Percentiles rank a stretch among this genome's conserved stretches.
Conservation (phyloP, 768 basidiomycete genomes). For the Mycena latifolia region DNA sequence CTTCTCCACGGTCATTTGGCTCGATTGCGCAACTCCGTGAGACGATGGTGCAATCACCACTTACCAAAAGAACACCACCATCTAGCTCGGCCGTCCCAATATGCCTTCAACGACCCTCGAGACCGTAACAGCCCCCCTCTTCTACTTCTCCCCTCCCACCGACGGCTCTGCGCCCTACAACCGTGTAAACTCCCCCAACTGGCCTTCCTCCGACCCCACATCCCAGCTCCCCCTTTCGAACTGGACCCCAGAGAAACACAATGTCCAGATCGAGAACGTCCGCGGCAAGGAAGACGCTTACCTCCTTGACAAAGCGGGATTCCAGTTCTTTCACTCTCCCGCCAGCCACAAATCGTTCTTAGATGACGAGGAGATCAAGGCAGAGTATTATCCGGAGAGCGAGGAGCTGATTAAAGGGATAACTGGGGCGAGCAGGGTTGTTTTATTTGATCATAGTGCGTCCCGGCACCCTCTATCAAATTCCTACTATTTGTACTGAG, state of each 20-base stretch:
- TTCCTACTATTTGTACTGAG: conserved; percentile 14
- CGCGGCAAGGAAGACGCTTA: conserved; percentile 48
- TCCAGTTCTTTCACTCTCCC: conserved; percentile 45
- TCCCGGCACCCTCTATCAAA: conserved; percentile 8
- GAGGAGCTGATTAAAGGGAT: conserved; percentile 50
- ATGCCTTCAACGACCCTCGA: conserved; percentile 30
- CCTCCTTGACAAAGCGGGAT: conserved; percentile 49
- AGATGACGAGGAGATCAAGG: conserved; percentile 49
- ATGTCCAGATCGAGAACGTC: conserved; percentile 46
- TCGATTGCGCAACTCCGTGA: conserved; percentile 30
- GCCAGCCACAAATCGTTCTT: conserved; percentile 46
- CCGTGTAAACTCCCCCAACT: conserved; percentile 30
- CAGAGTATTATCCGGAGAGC: conserved; percentile 55
- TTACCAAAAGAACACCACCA: conserved; percentile 21
- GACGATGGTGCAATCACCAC: conserved; percentile 22
- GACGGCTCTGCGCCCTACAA: conserved; percentile 33
- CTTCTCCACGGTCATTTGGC: conserved; percentile 13
- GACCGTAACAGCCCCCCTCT: conserved; percentile 27
- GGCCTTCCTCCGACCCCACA: conserved; percentile 28
- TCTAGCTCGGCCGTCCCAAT: conserved; percentile 17
- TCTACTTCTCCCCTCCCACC: conserved; percentile 30
- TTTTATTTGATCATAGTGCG: conserved; percentile 59
- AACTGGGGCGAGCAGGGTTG: conserved; percentile 52
- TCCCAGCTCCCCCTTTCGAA: conserved; percentile 36
- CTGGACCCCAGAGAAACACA: conserved; percentile 35